Percentiles rank a stretch among this genome's conserved stretches.
phyloP scores from a whole-genome alignment of 129 eudicot species.

The Dittrichia graveolens region DNA sequence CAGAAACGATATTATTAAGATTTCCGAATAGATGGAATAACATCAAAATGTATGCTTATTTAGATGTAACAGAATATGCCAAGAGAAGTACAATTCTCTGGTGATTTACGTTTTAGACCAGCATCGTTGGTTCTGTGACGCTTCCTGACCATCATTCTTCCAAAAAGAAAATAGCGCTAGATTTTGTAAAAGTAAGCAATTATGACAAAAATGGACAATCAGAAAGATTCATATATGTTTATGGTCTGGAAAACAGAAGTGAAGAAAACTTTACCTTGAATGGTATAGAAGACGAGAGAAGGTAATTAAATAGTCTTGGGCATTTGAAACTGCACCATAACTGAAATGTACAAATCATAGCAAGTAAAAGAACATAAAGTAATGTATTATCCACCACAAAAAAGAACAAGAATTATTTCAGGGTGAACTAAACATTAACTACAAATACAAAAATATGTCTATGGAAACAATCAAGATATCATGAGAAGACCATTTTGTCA shows the following conservation, averaged over 20 bases:
- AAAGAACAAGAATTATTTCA: constrained; percentile 17
- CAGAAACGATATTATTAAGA: constrained; percentile 8
- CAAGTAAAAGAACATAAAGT: constrained; percentile 13
- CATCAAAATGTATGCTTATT: constrained; percentile 7
- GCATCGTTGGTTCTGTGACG: not conserved
- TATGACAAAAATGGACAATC: not conserved
- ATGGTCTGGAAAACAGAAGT: not conserved
- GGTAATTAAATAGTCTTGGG: constrained; percentile 18
- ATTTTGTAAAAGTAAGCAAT: not conserved
- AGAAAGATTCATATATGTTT: not conserved
- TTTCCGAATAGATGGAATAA: not conserved
- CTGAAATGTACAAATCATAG: constrained; percentile 21
- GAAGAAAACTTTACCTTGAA: constrained; percentile 20
- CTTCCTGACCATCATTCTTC: not conserved
- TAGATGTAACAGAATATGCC: not conserved
- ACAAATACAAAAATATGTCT: constrained; percentile 4
- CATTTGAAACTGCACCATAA: constrained; percentile 11
- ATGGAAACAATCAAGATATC: constrained; percentile 11
- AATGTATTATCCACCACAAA: constrained; percentile 3
- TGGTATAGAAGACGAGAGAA: constrained; percentile 9
- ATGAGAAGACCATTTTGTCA: constrained; percentile 5
- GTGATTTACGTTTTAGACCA: constrained; percentile 6
- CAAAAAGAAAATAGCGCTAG: not conserved
- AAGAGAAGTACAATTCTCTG: constrained; percentile 5
- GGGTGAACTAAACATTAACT: constrained; percentile 4